Percentiles rank a stretch among this genome's conserved stretches.
Evolutionary conservation across 768 basidiomycete species (phyloP).

Genomic region (Mycena amicta): DNA sequence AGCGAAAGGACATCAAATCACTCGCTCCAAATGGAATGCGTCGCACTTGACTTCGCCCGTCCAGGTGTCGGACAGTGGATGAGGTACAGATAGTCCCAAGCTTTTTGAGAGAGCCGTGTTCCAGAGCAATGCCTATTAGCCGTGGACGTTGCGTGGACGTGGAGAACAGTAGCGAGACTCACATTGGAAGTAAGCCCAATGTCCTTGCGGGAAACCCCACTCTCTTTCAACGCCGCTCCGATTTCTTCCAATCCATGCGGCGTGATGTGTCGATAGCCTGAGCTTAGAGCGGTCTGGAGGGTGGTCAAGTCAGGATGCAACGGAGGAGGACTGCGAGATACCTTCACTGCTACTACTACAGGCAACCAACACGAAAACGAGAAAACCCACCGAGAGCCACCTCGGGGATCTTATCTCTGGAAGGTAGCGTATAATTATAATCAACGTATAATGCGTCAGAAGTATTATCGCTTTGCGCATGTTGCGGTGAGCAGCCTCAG

Average conservation of each 20-base stretch:
- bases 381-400: constrained; percentile 60
- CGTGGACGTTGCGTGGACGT: too few species aligned
- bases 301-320: not conserved
- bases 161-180: not conserved
- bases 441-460: constrained; percentile 57
- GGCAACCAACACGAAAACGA: not conserved
- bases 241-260: constrained; percentile 71
- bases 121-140: constrained; percentile 53
- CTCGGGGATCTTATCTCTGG: constrained; percentile 70
- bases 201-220: constrained; percentile 60
- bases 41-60: too few species aligned
- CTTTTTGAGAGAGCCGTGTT: constrained; percentile 64
- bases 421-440: constrained; percentile 61
- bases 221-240: constrained; percentile 60
- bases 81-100: constrained; percentile 76
- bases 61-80: too few species aligned
- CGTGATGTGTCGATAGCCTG: constrained; percentile 74
- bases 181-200: constrained; percentile 72
- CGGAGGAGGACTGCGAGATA: constrained; percentile 16
- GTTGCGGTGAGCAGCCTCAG: constrained; percentile 3
- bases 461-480: constrained; percentile 21
- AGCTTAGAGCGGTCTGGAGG: constrained; percentile 53
- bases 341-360: constrained; percentile 73
- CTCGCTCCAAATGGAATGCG: too few species aligned
- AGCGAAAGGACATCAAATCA: too few species aligned